A percentile compares a stretch with the other conserved stretches of the same genome.
phyloP scores from a whole-genome alignment of 768 basidiomycete genomes.

The Amylocystis lapponica region DNA sequence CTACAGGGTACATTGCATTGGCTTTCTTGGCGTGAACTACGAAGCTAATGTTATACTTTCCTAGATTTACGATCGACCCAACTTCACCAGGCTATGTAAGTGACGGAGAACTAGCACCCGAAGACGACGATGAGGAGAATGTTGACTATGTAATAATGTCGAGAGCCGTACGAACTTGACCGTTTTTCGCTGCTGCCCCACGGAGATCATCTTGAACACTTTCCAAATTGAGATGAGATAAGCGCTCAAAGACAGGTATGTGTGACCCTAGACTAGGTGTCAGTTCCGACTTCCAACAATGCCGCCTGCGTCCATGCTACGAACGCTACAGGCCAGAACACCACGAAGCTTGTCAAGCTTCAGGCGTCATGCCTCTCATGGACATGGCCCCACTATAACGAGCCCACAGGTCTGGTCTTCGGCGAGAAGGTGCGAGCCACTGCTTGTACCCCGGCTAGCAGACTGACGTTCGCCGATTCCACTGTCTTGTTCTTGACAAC shows the following conservation, averaged over 20 bases:
- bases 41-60: not conserved
- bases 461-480: not conserved
- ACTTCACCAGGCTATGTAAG: slow-evolving; percentile 42
- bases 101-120: slow-evolving; percentile 13
- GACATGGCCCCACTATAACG: slow-evolving; percentile 82
- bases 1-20: slow-evolving; percentile 41
- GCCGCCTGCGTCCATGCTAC: slow-evolving; percentile 45
- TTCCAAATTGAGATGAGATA: too few species aligned
- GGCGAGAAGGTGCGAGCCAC: slow-evolving; percentile 74
- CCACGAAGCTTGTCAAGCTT: slow-evolving; percentile 23
- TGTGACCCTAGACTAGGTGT: slow-evolving; percentile 1
- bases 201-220: not conserved
- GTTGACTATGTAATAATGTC: slow-evolving; percentile 37
- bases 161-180: slow-evolving; percentile 8
- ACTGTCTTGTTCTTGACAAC: not conserved
- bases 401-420: slow-evolving; percentile 83
- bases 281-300: slow-evolving; percentile 21
- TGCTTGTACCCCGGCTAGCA: not conserved
- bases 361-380: slow-evolving; percentile 56
- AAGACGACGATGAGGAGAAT: slow-evolving; percentile 25
- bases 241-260: not conserved
- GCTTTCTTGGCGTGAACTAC: too few species aligned
- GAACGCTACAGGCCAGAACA: slow-evolving; percentile 24
- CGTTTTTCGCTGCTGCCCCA: not conserved
- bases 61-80: slow-evolving; percentile 50